These are phyloP conservation scores for Petunia secreta DNA, from an alignment of 257 asterid species.

Conservation along the genomic window DNA sequence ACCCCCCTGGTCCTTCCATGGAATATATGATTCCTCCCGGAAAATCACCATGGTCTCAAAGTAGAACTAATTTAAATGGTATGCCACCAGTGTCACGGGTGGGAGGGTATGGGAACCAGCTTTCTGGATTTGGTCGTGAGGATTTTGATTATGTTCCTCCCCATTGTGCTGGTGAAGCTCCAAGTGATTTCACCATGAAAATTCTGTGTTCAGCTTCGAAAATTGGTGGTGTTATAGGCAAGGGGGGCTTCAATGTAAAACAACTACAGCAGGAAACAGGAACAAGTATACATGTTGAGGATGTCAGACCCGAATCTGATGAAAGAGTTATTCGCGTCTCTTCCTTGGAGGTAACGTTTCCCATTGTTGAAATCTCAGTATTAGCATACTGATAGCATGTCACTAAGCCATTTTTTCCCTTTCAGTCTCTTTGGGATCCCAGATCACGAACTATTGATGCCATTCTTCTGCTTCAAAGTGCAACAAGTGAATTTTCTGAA, in stretches of 20 bases:
- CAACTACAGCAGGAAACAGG: constrained; percentile 75
- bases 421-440: constrained; percentile 62
- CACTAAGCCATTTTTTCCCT: constrained; percentile 41
- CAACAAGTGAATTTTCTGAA: constrained; percentile 63
- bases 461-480: constrained; percentile 74
- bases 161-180: constrained; percentile 47
- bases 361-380: constrained; percentile 27
- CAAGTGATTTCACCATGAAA: constrained; percentile 67
- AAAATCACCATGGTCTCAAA: constrained; percentile 55
- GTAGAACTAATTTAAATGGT: constrained; percentile 43
- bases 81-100: constrained; percentile 44
- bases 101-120: constrained; percentile 53
- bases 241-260: constrained; percentile 73
- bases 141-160: constrained; percentile 61
- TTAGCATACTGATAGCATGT: constrained; percentile 28
- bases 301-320: constrained; percentile 53
- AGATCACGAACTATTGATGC: constrained; percentile 75
- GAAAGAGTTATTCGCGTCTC: constrained; percentile 76
- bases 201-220: constrained; percentile 70
- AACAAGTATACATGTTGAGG: constrained; percentile 65
- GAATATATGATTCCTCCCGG: constrained; percentile 53
- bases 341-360: constrained; percentile 63
- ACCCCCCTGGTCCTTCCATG: constrained; percentile 52
- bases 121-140: constrained; percentile 45
- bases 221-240: constrained; percentile 87